These are phyloP conservation scores for Diplodia mutila DNA, from an alignment of 2,329 filamentous ascomycete species.

Conservation along the genomic window DNA sequence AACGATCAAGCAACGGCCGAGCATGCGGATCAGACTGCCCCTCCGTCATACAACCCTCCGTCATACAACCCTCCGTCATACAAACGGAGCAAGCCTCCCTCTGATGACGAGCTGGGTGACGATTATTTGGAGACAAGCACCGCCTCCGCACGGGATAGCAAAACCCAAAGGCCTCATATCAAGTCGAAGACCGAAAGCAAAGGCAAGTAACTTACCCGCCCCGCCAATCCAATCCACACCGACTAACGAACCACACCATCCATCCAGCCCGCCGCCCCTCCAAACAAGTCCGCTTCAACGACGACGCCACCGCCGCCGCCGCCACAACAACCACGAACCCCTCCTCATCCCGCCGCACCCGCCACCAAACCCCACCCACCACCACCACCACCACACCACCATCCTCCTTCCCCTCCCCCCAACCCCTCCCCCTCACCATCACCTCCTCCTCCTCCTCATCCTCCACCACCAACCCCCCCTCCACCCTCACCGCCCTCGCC, in stretches of 20 bases:
- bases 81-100: constrained; percentile 4
- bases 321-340: not conserved
- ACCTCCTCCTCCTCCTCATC: not conserved
- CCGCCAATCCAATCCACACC: too few relatives aligned
- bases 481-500: not conserved
- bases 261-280: not conserved
- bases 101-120: constrained; percentile 2
- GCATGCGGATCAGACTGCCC: not conserved
- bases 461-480: too few relatives aligned
- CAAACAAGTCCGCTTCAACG: constrained; percentile 13
- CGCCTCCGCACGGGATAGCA: not conserved
- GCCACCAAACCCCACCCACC: not conserved
- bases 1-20: not conserved
- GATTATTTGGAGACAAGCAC: not conserved
- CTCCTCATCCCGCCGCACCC: not conserved
- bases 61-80: not conserved
- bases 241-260: too few relatives aligned
- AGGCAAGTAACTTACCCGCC: not conserved
- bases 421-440: not conserved
- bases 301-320: not conserved
- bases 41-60: not conserved
- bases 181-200: not conserved
- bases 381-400: not conserved
- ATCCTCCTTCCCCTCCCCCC: too few relatives aligned
- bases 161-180: not conserved